A percentile compares a stretch with the other conserved stretches of the same genome.
These are phyloP conservation scores for Cylindrotheca closterium DNA, from an alignment of 108 stramenopile genomes.

Conservation along the genomic window DNA sequence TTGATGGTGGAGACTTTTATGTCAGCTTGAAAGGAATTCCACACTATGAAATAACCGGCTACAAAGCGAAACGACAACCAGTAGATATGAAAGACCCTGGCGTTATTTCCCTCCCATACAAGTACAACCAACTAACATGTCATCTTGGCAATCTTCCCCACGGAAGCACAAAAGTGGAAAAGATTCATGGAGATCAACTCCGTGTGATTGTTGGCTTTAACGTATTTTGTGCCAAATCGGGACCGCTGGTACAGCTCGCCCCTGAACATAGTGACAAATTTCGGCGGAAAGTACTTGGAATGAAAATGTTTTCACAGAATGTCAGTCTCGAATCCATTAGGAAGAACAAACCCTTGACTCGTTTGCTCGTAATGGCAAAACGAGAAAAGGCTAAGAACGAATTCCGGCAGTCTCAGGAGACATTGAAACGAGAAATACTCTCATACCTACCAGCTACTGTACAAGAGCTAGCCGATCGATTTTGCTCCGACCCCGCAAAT, in stretches of 20 bases:
- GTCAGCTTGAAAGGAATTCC: slow-evolving; percentile 63
- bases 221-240: slow-evolving; percentile 67
- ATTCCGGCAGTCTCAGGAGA: slow-evolving; percentile 10
- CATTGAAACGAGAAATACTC: slow-evolving; percentile 10
- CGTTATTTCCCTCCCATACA: slow-evolving; percentile 57
- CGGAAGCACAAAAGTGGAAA: slow-evolving; percentile 50
- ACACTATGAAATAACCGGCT: slow-evolving; percentile 73
- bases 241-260: slow-evolving; percentile 45
- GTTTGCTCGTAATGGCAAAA: slow-evolving; percentile 71
- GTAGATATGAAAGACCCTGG: slow-evolving; percentile 30
- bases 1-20: slow-evolving; percentile 71
- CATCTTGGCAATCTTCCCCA: slow-evolving; percentile 78
- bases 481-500: slow-evolving; percentile 1
- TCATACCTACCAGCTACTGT: slow-evolving; percentile 8
- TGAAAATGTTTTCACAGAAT: slow-evolving; percentile 26
- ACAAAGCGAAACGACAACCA: slow-evolving; percentile 47
- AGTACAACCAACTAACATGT: slow-evolving; percentile 65
- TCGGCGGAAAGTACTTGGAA: slow-evolving; percentile 54
- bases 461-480: slow-evolving; percentile 18
- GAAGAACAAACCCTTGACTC: slow-evolving; percentile 52
- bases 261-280: slow-evolving; percentile 78
- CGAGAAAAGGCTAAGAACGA: slow-evolving; percentile 40
- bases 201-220: slow-evolving; percentile 87
- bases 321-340: slow-evolving; percentile 33
- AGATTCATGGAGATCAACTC: slow-evolving; percentile 26